Evolutionary conservation across 176 grass and related monocot species (phyloP).

Genomic region (Oryza meyeriana): DNA sequence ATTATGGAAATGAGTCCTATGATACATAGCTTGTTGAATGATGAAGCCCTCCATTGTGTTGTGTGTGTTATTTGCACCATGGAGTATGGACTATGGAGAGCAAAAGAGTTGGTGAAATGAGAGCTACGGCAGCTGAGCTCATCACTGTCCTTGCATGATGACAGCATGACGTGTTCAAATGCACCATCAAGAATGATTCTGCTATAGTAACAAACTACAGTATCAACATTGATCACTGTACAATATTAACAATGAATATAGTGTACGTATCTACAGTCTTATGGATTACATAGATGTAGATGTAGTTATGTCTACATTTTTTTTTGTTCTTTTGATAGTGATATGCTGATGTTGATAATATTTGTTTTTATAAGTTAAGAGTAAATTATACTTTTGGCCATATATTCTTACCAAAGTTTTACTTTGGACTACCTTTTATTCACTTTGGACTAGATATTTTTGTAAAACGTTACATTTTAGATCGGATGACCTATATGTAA

Average conservation of each 20-base stretch:
- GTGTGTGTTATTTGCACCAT: background rate
- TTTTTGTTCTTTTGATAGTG: background rate
- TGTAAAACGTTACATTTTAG: too few relatives aligned
- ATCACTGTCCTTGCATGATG: background rate
- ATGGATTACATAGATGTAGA: background rate
- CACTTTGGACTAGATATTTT: too few relatives aligned
- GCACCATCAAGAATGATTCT: background rate
- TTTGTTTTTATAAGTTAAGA: background rate
- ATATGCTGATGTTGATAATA: background rate
- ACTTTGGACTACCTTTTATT: too few relatives aligned
- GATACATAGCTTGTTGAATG: background rate
- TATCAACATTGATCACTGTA: background rate
- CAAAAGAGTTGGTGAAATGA: too few relatives aligned
- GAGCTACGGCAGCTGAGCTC: background rate
- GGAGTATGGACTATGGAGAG: background rate
- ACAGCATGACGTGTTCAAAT: background rate
- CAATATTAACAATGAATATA: too few relatives aligned
- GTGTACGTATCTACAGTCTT: background rate
- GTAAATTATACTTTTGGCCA: too few relatives aligned
- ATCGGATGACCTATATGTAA: too few relatives aligned
- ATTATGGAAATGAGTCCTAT: background rate
- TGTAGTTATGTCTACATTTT: background rate
- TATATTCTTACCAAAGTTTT: too few relatives aligned
- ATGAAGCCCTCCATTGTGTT: background rate
- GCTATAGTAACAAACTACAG: background rate